Percentiles rank a stretch among this genome's conserved stretches.
These are phyloP conservation scores for Raphidocelis subcapitata DNA, from an alignment of 139 green algal species.

Conservation along the genomic window DNA sequence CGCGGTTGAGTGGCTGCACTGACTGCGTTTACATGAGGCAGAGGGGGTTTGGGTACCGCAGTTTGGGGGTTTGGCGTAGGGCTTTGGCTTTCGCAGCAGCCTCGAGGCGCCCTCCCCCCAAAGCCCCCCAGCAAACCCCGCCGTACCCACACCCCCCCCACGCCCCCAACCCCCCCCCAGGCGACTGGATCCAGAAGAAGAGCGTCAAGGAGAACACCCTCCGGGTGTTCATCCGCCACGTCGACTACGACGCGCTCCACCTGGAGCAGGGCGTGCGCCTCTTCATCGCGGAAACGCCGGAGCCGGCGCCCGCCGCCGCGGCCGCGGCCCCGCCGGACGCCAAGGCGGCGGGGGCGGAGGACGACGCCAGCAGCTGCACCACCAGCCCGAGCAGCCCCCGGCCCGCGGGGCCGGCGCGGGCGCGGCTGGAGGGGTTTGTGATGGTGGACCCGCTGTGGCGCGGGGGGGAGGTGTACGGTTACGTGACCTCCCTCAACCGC, in stretches of 20 bases:
- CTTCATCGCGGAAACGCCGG: constrained; percentile 17
- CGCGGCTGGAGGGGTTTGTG: constrained; percentile 17
- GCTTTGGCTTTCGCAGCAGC: too few species aligned
- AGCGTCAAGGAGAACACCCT: constrained; percentile 13
- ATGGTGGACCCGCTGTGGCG: constrained; percentile 23
- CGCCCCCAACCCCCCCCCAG: background rate
- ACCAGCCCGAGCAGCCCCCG: too few species aligned
- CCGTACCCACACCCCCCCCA: too few species aligned
- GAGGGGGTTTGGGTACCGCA: too few species aligned
- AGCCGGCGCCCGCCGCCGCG: constrained; percentile 7
- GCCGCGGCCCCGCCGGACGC: too few species aligned
- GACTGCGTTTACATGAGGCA: too few species aligned
- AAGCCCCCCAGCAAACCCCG: too few species aligned
- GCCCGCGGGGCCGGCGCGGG: too few species aligned
- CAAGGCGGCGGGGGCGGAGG: too few species aligned
- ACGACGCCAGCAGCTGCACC: background rate
- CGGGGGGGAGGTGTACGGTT: background rate
- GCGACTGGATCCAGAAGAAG: constrained; percentile 29
- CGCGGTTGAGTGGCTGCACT: too few species aligned
- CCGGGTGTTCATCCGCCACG: constrained; percentile 23
- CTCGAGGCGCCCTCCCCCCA: too few species aligned
- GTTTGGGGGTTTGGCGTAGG: too few species aligned
- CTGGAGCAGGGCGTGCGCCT: constrained; percentile 15
- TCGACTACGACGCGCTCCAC: constrained; percentile 27
- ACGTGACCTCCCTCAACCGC: constrained; percentile 16